A percentile compares a stretch with the other conserved stretches of the same genome.
Conservation (phyloP, 2,329 filamentous ascomycete species). For the Exophiala calicioides region DNA sequence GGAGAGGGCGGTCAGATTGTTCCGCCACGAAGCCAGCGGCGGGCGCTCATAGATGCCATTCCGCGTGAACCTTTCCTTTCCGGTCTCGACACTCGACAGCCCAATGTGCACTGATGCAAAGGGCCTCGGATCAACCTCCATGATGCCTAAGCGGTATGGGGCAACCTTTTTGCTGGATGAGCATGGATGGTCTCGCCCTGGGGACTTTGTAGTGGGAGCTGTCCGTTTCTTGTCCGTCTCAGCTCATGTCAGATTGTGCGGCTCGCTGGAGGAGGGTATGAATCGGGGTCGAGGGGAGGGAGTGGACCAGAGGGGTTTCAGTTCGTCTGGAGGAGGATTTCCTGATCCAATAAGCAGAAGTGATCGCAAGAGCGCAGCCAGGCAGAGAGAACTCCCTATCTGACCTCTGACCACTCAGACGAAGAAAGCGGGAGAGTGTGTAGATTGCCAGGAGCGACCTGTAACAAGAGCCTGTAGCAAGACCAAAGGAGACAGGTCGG, state of each 20-base stretch:
- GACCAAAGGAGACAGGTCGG: background rate
- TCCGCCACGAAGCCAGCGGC: conserved; percentile 42
- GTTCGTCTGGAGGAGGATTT: conserved; percentile 19
- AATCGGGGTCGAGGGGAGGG: background rate
- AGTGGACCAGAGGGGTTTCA: conserved; percentile 15
- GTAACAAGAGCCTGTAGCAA: background rate
- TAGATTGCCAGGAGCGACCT: background rate
- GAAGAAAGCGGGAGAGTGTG: background rate
- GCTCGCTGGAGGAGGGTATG: background rate
- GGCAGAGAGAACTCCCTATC: background rate
- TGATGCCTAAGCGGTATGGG: conserved; percentile 5
- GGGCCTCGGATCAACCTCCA: conserved; percentile 27
- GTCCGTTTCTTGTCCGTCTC: background rate
- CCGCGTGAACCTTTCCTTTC: conserved; percentile 37
- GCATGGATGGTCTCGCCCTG: background rate
- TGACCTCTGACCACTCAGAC: background rate
- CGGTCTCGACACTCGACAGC: conserved; percentile 21
- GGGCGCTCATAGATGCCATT: conserved; percentile 36
- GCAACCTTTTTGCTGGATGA: background rate
- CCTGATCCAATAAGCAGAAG: conserved; percentile 4
- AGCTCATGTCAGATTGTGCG: conserved; percentile 3
- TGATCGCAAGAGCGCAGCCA: conserved; percentile 16
- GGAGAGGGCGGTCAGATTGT: conserved; percentile 50
- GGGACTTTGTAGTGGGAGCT: background rate
- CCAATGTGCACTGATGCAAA: conserved; percentile 27